Base-by-base conservation (phyloP, 1,284 basidiomycete species). In the Boletus smithii region DNA sequence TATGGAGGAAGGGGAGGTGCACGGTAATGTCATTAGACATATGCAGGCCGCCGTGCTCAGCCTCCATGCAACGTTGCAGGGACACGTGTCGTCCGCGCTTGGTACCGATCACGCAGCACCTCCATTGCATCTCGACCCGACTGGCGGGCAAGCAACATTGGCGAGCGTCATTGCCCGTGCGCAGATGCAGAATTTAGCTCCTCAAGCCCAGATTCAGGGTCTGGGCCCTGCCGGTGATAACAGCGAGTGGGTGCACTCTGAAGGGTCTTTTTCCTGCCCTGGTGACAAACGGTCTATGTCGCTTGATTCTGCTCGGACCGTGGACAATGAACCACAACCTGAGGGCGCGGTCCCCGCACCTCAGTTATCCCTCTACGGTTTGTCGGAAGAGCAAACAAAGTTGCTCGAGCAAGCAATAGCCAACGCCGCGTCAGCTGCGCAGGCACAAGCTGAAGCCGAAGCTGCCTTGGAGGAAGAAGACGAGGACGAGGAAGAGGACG, bases 371-470 rank as follows among this genome's bases (percentile, higher is more conserved):
- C 72, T 82, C 57, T 83, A 82, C 48, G 83, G 83, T 34, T 67
- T 86, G 34, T 84, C 84, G 1, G 80, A 81, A 42, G 83, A 85
- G 53, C 85, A 87, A 63, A 74, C 81, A 5, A 76, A 72, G 53
- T 64, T 82, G 52, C 67, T 87, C 6, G 82, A 87, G 60, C 75
- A 81, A 51, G 84, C 83, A 0, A 84, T 87, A 41, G 79, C 81
- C 18, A 83, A 74, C 57, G 84, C 85, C 2, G 80, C 85, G 9
- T 75, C 77, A 23, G 81, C 81, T 27, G 85, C 84, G 2, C 84
- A 85, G 54, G 81, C 82, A 10, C 83, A 85, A 53, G 84, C 83
- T 0, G 85, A 87, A 54, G 84, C 82, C 0, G 83, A 87, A 54
- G 83, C 83, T 6, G 81, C 81, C 0, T 56, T 82, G 49, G 84